A percentile compares a stretch with the other conserved stretches of the same genome.
Conservation (phyloP, 306 rosid species). For the Medicago arabica region DNA sequence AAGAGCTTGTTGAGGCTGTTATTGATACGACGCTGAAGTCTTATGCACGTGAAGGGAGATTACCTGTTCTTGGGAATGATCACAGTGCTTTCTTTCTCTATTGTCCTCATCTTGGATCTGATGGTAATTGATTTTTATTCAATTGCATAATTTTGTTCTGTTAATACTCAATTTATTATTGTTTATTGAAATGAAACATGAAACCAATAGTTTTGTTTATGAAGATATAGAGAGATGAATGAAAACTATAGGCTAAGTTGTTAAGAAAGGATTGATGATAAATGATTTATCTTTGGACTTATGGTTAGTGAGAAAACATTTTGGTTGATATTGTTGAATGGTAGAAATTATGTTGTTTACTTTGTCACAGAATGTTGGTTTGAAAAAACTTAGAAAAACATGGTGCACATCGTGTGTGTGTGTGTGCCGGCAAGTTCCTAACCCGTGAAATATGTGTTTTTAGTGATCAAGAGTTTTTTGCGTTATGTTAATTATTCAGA, state of each 20-base stretch:
- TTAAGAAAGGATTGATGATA: neutral
- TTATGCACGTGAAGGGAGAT: conserved; percentile 92
- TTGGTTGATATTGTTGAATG: neutral
- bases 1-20: conserved; percentile 69
- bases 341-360: neutral
- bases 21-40: conserved; percentile 80
- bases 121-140: conserved; percentile 55
- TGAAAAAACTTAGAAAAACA: neutral
- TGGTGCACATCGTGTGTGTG: neutral
- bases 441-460: neutral
- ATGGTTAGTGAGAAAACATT: neutral
- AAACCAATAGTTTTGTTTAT: neutral
- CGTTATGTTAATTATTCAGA: neutral
- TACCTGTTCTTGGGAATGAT: conserved; percentile 74
- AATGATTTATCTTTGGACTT: neutral
- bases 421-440: neutral
- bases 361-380: neutral
- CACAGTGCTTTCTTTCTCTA: conserved; percentile 68
- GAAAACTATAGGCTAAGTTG: neutral
- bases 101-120: conserved; percentile 70
- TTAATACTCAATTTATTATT: neutral
- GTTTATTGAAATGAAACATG: neutral
- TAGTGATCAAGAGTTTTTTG: no score
- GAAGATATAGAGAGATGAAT: neutral
- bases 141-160: neutral